Conservation (phyloP, 2,329 filamentous ascomycete genomes). For the Aspergillus fumigatiaffinis region DNA sequence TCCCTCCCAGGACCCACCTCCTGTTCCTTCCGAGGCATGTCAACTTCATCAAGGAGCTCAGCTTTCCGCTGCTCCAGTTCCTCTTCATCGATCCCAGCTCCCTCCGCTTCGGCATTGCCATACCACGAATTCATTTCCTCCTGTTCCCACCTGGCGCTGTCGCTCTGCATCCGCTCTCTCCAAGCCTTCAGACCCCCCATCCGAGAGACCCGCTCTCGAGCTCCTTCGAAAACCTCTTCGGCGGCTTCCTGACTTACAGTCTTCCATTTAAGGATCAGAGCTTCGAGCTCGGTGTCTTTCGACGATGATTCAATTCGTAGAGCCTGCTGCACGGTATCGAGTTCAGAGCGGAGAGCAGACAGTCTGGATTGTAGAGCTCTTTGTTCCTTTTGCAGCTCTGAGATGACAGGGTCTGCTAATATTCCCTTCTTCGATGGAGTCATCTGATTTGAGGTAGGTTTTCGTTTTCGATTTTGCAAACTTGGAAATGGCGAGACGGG, state of each 20-base stretch:
- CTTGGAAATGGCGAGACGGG: slow-evolving; percentile 4
- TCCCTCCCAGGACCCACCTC: slow-evolving; percentile 33
- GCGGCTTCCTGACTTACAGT: slow-evolving; percentile 58
- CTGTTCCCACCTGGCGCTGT: slow-evolving; percentile 39
- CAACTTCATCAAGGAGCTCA: slow-evolving; percentile 40
- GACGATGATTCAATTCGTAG: slow-evolving; percentile 44
- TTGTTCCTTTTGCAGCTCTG: slow-evolving; percentile 35
- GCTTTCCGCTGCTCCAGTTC: slow-evolving; percentile 32
- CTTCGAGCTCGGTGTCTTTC: slow-evolving; percentile 53
- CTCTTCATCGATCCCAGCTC: slow-evolving; percentile 31
- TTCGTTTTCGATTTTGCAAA: slow-evolving; percentile 5
- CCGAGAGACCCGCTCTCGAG: slow-evolving; percentile 57
- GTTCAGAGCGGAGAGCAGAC: slow-evolving; percentile 33
- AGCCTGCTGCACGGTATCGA: slow-evolving; percentile 53
- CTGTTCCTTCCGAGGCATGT: slow-evolving; percentile 33
- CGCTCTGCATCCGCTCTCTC: slow-evolving; percentile 47
- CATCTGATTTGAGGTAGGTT: slow-evolving; percentile 6
- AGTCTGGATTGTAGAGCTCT: slow-evolving; percentile 29
- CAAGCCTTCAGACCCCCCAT: slow-evolving; percentile 62
- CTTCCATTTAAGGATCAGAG: slow-evolving; percentile 59
- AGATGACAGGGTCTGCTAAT: slow-evolving; percentile 22
- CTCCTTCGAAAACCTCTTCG: slow-evolving; percentile 62
- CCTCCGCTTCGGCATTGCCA: slow-evolving; percentile 31
- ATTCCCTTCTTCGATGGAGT: slow-evolving; percentile 9
- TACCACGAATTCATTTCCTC: slow-evolving; percentile 36